Evolutionary conservation across 345 rosid genomes (phyloP).

Genomic region (Murraya paniculata): DNA sequence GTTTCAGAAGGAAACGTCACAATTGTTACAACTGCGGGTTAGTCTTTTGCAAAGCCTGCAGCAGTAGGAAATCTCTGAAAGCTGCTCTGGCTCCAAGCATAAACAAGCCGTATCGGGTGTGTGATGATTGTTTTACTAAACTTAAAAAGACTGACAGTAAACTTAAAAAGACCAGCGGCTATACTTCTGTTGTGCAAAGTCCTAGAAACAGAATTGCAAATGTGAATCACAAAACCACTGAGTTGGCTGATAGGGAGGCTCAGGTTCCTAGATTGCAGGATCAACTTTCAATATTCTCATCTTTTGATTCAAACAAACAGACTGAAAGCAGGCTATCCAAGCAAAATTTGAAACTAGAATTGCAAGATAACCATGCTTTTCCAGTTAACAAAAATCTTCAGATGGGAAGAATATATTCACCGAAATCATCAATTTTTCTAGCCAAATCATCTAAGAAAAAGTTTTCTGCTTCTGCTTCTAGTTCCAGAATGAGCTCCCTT

Average conservation of each 20-base stretch:
- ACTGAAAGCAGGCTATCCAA: constrained; percentile 42
- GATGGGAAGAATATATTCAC: constrained; percentile 26
- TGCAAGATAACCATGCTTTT: constrained; percentile 31
- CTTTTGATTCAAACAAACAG: constrained; percentile 40
- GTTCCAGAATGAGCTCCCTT: constrained; percentile 38
- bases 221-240: constrained; percentile 29
- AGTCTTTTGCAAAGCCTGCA: constrained; percentile 83
- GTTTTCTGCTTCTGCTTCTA: constrained; percentile 35
- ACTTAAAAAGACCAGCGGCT: constrained; percentile 21
- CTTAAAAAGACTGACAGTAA: constrained; percentile 36
- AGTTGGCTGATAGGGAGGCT: constrained; percentile 39
- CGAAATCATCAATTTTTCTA: constrained; percentile 33
- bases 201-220: constrained; percentile 41
- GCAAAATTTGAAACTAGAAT: constrained; percentile 29
- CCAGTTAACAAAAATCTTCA: constrained; percentile 40
- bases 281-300: constrained; percentile 42
- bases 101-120: constrained; percentile 82
- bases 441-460: constrained; percentile 33
- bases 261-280: constrained; percentile 34
- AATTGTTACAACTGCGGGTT: constrained; percentile 94
- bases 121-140: constrained; percentile 77
- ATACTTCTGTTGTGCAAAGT: constrained; percentile 30
- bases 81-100: constrained; percentile 82
- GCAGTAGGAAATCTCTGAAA: constrained; percentile 67
- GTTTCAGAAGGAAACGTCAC: constrained; percentile 88